These are phyloP conservation scores for Casaregolazyma suthepensis DNA, from an alignment of 1,139 yeast genomes.

Conservation along the genomic window DNA sequence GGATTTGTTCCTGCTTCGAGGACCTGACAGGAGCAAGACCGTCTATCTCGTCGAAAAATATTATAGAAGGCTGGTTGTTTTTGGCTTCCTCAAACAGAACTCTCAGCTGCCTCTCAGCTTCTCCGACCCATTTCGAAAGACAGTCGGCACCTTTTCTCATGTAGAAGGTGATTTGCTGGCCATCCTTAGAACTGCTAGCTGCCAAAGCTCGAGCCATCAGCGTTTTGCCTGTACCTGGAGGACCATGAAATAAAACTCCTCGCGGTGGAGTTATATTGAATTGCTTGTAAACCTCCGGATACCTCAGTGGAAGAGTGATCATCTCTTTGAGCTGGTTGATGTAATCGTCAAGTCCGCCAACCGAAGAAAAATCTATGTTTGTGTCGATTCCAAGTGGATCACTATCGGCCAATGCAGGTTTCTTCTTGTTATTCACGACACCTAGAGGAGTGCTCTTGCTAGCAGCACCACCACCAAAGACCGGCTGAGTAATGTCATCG, in stretches of 20 bases:
- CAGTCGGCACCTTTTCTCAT: conserved; percentile 99
- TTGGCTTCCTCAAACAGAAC: conserved; percentile 93
- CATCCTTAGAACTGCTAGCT: conserved; percentile 81
- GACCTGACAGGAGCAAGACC: conserved; percentile 92
- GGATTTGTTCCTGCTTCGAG: conserved; percentile 60
- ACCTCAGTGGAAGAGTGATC: conserved; percentile 89
- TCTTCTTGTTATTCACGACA: conserved; percentile 37
- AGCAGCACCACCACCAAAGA: conserved; percentile 11
- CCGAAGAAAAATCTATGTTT: conserved; percentile 81
- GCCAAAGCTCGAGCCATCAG: conserved; percentile 97
- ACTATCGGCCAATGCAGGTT: conserved; percentile 75
- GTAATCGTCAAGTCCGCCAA: conserved; percentile 90
- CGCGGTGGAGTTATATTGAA: conserved; percentile 95
- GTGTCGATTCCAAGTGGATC: conserved; percentile 95
- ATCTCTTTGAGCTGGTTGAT: conserved; percentile 91
- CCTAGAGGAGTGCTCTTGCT: conserved; percentile 17
- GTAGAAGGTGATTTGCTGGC: conserved; percentile 82
- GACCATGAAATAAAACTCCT: conserved; percentile 97
- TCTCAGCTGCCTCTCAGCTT: conserved; percentile 92
- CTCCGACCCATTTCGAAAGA: conserved; percentile 98
- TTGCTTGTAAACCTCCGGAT: conserved; percentile 88
- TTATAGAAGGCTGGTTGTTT: conserved; percentile 91
- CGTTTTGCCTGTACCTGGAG: conserved; percentile 99
- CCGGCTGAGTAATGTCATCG: conserved; percentile 33
- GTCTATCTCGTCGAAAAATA: conserved; percentile 95